phyloP scores from a whole-genome alignment of 805 yeast species.

The Hanseniaspora hatyaiensis region DNA sequence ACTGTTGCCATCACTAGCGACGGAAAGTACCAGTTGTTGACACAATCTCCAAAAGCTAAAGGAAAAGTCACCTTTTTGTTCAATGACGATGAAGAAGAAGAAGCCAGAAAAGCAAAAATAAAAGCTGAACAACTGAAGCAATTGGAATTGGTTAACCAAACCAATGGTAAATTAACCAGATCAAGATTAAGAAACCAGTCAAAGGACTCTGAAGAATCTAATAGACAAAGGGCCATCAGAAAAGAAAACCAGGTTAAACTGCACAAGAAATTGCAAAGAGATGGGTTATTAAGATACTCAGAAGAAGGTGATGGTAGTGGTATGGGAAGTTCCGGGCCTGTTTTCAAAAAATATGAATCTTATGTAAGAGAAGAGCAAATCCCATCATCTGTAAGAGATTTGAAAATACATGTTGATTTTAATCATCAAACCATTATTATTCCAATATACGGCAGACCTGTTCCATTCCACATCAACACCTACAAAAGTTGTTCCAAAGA shows the following conservation, averaged over 20 bases:
- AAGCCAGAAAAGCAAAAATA: conserved; percentile 25
- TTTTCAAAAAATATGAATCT: conserved; percentile 88
- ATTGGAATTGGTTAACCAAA: conserved; percentile 22
- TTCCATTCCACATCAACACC: conserved; percentile 91
- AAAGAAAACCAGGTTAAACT: conserved; percentile 71
- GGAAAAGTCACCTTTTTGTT: conserved; percentile 75
- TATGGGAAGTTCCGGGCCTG: conserved; percentile 38
- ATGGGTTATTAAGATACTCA: conserved; percentile 71
- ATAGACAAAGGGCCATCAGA: conserved; percentile 52
- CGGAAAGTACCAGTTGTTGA: conserved; percentile 44
- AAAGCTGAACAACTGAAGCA: conserved; percentile 20
- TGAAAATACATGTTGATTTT: conserved; percentile 76
- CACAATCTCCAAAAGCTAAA: conserved; percentile 60
- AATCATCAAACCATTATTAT: conserved; percentile 78
- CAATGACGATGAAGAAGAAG: conserved; percentile 50
- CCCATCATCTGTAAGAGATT: conserved; percentile 69
- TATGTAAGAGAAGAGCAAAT: conserved; percentile 88
- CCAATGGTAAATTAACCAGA: conserved; percentile 55
- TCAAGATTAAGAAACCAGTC: conserved; percentile 71
- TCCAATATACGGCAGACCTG: conserved; percentile 92
- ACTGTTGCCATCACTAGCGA: conserved; percentile 49
- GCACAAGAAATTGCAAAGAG: conserved; percentile 75
- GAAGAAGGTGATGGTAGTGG: conserved; percentile 60
- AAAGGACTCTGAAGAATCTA: conserved; percentile 54
- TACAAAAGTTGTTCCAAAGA: conserved; percentile 89